Conservation (phyloP, 1,284 basidiomycete species). For the Puccinia novopanici region DNA sequence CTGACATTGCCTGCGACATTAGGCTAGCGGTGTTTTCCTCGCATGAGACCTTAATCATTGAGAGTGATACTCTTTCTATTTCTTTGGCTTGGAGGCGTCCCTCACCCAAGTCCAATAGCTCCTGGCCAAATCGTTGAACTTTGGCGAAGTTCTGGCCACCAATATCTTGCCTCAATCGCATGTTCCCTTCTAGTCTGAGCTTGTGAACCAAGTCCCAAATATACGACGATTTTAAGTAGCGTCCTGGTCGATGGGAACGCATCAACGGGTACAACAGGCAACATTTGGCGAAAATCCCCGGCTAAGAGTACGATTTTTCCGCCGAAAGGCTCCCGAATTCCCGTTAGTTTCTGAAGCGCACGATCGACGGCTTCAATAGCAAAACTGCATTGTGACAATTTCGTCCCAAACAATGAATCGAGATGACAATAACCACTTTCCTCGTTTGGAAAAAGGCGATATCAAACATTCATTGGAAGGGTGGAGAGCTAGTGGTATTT, state of each 20-base stretch:
- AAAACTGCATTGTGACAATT: no score
- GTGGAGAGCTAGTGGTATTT: not conserved
- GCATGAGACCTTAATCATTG: no score
- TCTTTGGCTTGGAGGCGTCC: no score
- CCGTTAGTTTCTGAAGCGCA: not conserved
- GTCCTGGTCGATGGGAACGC: no score
- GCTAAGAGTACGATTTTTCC: not conserved
- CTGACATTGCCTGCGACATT: not conserved
- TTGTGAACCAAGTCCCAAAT: not conserved
- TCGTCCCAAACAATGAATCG: not conserved
- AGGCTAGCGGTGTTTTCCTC: not conserved
- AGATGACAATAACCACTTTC: not conserved
- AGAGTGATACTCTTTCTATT: no score
- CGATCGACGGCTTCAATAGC: not conserved
- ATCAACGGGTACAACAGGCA: not conserved
- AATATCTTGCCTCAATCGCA: not conserved
- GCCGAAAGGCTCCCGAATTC: not conserved
- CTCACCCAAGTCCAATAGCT: no score
- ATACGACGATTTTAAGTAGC: not conserved
- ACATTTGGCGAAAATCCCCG: conserved; percentile 22
- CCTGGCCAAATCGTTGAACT: not conserved
- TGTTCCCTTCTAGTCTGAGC: not conserved
- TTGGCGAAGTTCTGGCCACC: no score
- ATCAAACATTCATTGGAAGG: conserved; percentile 57
- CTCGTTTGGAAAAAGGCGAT: no score